Evolutionary conservation across 495 filamentous ascomycete species (phyloP), one percentile per base, ranked within the genome.

Genomic region (Recurvomyces mirabilis): DNA sequence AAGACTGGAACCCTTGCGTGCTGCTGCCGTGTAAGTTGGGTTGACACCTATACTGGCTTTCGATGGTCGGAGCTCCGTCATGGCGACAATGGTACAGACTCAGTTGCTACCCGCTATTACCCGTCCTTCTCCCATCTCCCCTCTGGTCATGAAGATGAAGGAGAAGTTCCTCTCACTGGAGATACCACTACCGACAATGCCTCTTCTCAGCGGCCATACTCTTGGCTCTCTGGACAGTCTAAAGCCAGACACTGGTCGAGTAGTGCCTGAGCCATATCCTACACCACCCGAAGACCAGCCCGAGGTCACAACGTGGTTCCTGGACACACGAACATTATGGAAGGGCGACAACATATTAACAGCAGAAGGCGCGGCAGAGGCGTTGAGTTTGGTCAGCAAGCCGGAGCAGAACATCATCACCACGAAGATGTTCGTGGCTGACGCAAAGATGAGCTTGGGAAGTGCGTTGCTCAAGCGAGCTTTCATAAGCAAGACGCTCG

Each of bases 381-480:
- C 71, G n/a, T 64, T 86, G 25, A 50, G 60, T 4, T 64, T 82
- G n/a, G 68, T 86, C 30, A 60, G 68, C 17, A 36, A 61, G 1
- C 54, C 68, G 18, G 74, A 81, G 52, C 68, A 66, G 42, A 46
- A 61, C 13, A 58, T 56, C 6, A 70, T 75, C 41, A 65, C 73
- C 29, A 60, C 61, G 28, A 83, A 76, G 66, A 75, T 69, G 64
- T 72, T 74, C 49, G 55, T 76, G 23, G 65, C 64, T 38, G 81
- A 85, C 61, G 79, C 78, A 18, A 76, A 74, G 55, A 77, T 84
- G 69, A 65, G 68, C 28, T 70, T 94, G 11, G 82, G 68, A 26
- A 93, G 85, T 13, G 72, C 78, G 41, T 72, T 94, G 2, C 66
- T 93, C 22, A 94, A 94, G 66, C 83, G 81, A 56, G 66, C 75